Percentiles rank a stretch among this genome's conserved stretches.
Conservation (phyloP, 2,329 filamentous ascomycete genomes). For the Cytospora chrysosperma region DNA sequence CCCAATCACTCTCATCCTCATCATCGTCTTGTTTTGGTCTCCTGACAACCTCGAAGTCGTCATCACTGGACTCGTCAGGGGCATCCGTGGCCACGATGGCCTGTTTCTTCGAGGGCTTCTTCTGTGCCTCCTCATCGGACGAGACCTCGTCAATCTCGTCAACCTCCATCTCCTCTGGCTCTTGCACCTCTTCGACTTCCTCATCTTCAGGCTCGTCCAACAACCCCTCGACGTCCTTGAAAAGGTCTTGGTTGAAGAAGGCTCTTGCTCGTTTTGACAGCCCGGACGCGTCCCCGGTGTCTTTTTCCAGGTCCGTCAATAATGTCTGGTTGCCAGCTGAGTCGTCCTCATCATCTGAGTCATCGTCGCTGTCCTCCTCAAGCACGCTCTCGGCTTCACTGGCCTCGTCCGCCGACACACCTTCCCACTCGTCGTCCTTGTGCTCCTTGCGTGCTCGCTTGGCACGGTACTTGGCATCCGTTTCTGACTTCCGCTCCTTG, state of each 20-base stretch:
- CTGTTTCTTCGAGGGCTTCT: slow-evolving; percentile 34
- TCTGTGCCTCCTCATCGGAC: slow-evolving; percentile 37
- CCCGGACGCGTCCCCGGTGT: slow-evolving; percentile 49
- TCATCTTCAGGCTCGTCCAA: slow-evolving; percentile 50
- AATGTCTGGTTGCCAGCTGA: slow-evolving; percentile 47
- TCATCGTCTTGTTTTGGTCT: slow-evolving; percentile 38
- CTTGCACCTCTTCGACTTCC: slow-evolving; percentile 36
- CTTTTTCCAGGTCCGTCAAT: slow-evolving; percentile 61
- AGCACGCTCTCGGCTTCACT: slow-evolving; percentile 58
- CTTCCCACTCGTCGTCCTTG: slow-evolving; percentile 88
- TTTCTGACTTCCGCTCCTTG: slow-evolving; percentile 72
- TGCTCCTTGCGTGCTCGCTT: slow-evolving; percentile 83
- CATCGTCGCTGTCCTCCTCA: slow-evolving; percentile 62
- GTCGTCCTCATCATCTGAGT: slow-evolving; percentile 57
- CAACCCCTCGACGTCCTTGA: slow-evolving; percentile 74
- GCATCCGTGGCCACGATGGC: slow-evolving; percentile 41
- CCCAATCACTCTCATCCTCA: slow-evolving; percentile 50
- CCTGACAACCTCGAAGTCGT: slow-evolving; percentile 63
- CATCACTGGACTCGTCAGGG: slow-evolving; percentile 31
- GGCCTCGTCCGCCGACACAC: slow-evolving; percentile 68
- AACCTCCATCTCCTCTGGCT: slow-evolving; percentile 41
- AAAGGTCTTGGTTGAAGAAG: slow-evolving; percentile 95
- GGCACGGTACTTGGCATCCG: slow-evolving; percentile 83
- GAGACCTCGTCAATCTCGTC: slow-evolving; percentile 37
- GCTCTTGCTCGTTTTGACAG: slow-evolving; percentile 82